A percentile compares a stretch with the other conserved stretches of the same genome.
phyloP scores from a whole-genome alignment of 768 basidiomycete species.

The Scleroderma citrinum region DNA sequence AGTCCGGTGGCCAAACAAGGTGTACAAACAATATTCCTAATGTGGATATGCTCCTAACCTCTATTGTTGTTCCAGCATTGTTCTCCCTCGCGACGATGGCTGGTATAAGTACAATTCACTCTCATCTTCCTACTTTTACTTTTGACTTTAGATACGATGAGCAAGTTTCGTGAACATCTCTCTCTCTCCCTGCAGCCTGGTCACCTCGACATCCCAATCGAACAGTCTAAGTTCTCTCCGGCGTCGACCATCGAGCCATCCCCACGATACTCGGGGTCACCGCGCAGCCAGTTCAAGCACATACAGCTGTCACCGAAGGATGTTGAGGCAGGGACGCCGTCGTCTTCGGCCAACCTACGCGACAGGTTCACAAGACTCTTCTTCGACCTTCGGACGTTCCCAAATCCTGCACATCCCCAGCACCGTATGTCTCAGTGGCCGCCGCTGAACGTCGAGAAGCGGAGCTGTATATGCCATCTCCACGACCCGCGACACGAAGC shows the following conservation, averaged over 20 bases:
- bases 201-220: constrained; percentile 15
- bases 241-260: constrained; percentile 32
- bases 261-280: constrained; percentile 24
- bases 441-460: constrained; percentile 36
- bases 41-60: not conserved
- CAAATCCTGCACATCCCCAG: constrained; percentile 21
- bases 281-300: constrained; percentile 8
- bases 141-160: constrained; percentile 12
- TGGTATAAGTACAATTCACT: constrained; percentile 6
- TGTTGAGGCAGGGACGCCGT: constrained; percentile 18
- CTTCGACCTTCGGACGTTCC: constrained; percentile 30
- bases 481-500: constrained; percentile 16
- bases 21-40: constrained; percentile 4
- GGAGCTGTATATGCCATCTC: constrained; percentile 16
- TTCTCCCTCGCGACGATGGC: constrained; percentile 7
- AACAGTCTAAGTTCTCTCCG: constrained; percentile 39
- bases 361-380: constrained; percentile 33
- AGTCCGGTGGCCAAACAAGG: no score
- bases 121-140: constrained; percentile 9
- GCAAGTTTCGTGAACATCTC: constrained; percentile 27
- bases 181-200: constrained; percentile 14
- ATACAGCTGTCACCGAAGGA: constrained; percentile 15
- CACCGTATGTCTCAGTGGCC: constrained; percentile 29
- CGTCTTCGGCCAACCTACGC: constrained; percentile 18
- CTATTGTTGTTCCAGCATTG: constrained; percentile 18